Conservation (phyloP, 2,329 filamentous ascomycete species). For the Microdochium bolleyi region DNA sequence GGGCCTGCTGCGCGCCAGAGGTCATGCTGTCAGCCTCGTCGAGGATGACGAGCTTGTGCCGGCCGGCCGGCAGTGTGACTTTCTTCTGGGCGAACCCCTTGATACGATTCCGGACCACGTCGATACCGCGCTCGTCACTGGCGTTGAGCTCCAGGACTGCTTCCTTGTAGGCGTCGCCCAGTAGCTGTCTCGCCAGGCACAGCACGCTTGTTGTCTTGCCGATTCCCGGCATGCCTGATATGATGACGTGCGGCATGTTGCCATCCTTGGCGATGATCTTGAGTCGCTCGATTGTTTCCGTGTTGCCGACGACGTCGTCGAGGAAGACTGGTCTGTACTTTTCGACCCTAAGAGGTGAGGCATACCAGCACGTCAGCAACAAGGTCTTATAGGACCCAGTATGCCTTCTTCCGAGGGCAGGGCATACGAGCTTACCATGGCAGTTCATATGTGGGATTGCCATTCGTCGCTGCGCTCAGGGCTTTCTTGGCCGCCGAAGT, state of each 20-base stretch:
- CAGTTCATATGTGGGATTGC: slow-evolving; percentile 58
- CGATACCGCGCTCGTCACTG: slow-evolving; percentile 93
- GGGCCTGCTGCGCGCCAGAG: slow-evolving; percentile 87
- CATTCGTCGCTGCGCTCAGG: slow-evolving; percentile 40
- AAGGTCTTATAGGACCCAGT: slow-evolving; percentile 4
- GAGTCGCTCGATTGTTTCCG: slow-evolving; percentile 90
- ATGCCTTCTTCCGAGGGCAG: neutral
- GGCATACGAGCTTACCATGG: slow-evolving; percentile 56
- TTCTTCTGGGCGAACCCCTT: slow-evolving; percentile 99
- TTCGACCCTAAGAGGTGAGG: slow-evolving; percentile 65
- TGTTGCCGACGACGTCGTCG: slow-evolving; percentile 96
- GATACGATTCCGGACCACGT: slow-evolving; percentile 94
- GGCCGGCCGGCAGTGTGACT: slow-evolving; percentile 81
- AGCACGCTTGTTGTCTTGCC: slow-evolving; percentile 96
- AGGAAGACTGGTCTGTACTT: slow-evolving; percentile 94
- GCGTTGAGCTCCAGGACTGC: slow-evolving; percentile 95
- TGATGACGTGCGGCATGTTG: slow-evolving; percentile 99
- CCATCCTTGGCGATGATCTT: slow-evolving; percentile 98
- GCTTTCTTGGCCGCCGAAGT: slow-evolving; percentile 50
- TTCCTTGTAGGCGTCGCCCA: slow-evolving; percentile 94
- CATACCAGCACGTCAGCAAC: slow-evolving; percentile 10
- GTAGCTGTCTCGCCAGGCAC: slow-evolving; percentile 82
- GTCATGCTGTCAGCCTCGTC: slow-evolving; percentile 99
- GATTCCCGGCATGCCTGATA: slow-evolving; percentile 98
- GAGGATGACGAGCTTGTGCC: slow-evolving; percentile 94